These are phyloP conservation scores for Pseudoturritis turrita DNA, from an alignment of 345 rosid genomes.

Conservation along the genomic window DNA sequence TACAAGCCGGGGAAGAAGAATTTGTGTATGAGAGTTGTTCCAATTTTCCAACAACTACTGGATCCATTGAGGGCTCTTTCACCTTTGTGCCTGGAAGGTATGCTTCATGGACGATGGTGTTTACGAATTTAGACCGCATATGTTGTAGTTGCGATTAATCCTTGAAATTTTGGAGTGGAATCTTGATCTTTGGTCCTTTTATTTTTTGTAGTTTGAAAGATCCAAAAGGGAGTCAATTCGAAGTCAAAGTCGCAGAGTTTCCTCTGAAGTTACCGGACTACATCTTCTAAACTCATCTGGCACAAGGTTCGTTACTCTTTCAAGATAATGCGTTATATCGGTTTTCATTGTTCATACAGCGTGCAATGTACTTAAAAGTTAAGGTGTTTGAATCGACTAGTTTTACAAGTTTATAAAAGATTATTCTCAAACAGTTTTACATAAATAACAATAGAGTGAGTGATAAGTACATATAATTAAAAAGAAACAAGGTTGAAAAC, in stretches of 20 bases:
- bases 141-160: neutral
- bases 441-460: neutral
- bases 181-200: neutral
- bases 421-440: neutral
- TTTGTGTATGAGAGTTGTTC: constrained; percentile 71
- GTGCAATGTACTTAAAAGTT: neutral
- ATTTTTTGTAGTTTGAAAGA: constrained; percentile 44
- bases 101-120: neutral
- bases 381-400: neutral
- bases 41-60: constrained; percentile 31
- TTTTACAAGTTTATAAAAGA: neutral
- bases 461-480: neutral
- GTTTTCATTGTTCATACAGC: neutral
- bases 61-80: constrained; percentile 73
- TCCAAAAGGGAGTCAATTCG: constrained; percentile 53
- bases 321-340: neutral
- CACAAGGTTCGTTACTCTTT: constrained; percentile 10
- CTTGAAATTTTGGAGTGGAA: neutral
- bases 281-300: constrained; percentile 41
- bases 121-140: neutral
- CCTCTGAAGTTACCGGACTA: constrained; percentile 60
- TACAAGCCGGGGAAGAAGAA: constrained; percentile 61
- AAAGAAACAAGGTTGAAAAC: neutral
- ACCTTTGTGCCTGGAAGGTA: constrained; percentile 94
- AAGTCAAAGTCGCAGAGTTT: constrained; percentile 57